Conservation (phyloP, 768 basidiomycete species). For the Kwoniella heveanensis region DNA sequence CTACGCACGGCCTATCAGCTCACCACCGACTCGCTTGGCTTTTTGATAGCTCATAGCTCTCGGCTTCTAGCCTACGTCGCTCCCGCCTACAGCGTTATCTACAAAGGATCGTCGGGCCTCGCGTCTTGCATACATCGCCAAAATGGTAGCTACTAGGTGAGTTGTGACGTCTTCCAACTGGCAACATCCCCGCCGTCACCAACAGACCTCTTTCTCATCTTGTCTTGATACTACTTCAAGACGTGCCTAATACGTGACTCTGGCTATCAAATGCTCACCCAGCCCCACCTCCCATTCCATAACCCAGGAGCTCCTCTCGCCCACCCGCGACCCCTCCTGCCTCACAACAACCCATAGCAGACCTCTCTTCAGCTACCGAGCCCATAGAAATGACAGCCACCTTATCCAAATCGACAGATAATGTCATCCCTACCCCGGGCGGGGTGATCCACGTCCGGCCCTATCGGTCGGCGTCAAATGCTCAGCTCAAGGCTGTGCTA, state of each 20-base stretch:
- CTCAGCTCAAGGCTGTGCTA: conserved; percentile 77
- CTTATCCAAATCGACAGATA: conserved; percentile 31
- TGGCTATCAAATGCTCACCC: not conserved
- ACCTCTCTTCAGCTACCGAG: not conserved
- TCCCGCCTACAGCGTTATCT: too few species aligned
- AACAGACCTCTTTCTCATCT: not conserved
- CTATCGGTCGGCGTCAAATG: conserved; percentile 68
- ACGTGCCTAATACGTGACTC: not conserved
- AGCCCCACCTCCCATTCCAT: not conserved
- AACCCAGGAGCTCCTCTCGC: conserved; percentile 5
- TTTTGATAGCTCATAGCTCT: not conserved
- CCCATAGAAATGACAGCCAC: conserved; percentile 36
- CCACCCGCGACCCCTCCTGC: conserved; percentile 6
- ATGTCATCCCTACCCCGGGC: conserved; percentile 34
- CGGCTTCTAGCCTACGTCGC: not conserved
- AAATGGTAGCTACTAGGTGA: conserved; percentile 1
- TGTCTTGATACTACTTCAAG: not conserved
- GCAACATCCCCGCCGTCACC: too few species aligned
- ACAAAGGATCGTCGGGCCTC: too few species aligned
- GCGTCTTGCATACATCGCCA: not conserved
- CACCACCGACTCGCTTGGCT: too few species aligned
- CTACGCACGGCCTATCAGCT: not conserved
- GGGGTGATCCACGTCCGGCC: conserved; percentile 52
- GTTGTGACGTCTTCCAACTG: not conserved
- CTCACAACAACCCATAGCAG: not conserved